Evolutionary conservation across 768 basidiomycete genomes (phyloP), one percentile per base, ranked within the genome.

Genomic region (Postia placenta): DNA sequence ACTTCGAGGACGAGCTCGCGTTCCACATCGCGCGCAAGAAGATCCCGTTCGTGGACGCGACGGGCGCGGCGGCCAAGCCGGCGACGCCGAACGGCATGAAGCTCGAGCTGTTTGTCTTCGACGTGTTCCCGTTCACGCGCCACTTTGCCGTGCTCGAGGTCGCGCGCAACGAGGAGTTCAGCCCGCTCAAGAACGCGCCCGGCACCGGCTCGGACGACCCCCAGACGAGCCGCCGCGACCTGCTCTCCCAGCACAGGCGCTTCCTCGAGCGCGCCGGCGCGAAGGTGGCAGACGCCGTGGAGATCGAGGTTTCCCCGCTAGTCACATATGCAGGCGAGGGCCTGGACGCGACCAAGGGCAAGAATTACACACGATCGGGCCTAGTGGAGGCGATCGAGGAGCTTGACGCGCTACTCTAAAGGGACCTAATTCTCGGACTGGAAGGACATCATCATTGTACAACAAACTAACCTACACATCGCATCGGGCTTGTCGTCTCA

Each of bases 21-120:
- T 97, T 89, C 81, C 96, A 99, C 72, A 93, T 99, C 59, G 96
- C 96, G 35, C 83, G 87, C 58, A 99, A 99, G 72, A 99, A 98
- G 78, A 98, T 99, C 56, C 75, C 92, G 5, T 79, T 86, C 57
- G 72, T 93, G 54, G 83, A 91, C 62, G 60, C 75, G 48, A 76
- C 78, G 12, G 93, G 90, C 17, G 72, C 81, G 52, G 22, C 60
- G 3, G 67, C 94, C 63, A 94, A 93, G 63, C 94, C 96, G 2
- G 66, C 69, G 53, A 83, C 84, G 62, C 89, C 92, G n/a, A 98
- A 99, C 65, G 96, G 96, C 52, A 95, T 98, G 91, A 99, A 99
- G 71, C 81, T 99, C 53, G 96, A 99, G 68, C 74, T 94, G 72
- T 99, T 99, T 69, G 88, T 99, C 26, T 99, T 99, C 61, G 96